A percentile compares a stretch with the other conserved stretches of the same genome.
These are phyloP conservation scores for Suillus clintonianus DNA, from an alignment of 768 basidiomycete species.

Conservation along the genomic window DNA sequence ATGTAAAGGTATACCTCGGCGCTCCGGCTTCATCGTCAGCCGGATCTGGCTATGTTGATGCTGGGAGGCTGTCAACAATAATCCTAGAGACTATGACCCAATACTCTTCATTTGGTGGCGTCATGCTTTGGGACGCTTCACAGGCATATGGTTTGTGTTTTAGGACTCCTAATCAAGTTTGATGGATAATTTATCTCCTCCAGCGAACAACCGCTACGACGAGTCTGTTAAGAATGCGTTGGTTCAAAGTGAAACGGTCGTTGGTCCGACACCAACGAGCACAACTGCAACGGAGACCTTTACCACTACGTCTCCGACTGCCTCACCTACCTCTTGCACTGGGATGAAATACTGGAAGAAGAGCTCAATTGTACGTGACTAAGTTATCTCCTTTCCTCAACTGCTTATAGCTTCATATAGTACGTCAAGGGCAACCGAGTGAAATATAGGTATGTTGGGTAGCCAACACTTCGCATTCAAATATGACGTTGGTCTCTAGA, in stretches of 20 bases:
- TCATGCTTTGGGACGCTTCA: conserved; percentile 49
- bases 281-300: conserved; percentile 19
- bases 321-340: conserved; percentile 16
- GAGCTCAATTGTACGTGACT: conserved; percentile 15
- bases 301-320: conserved; percentile 13
- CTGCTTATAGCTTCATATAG: conserved; percentile 53
- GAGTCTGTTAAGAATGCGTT: conserved; percentile 57
- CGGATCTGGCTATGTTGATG: conserved; percentile 39
- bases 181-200: neutral
- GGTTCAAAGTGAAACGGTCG: conserved; percentile 13
- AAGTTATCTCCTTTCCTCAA: conserved; percentile 41
- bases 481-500: conserved; percentile 1
- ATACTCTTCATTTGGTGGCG: conserved; percentile 46
- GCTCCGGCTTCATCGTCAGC: conserved; percentile 45
- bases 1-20: conserved; percentile 45
- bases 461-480: neutral
- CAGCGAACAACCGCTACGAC: conserved; percentile 63
- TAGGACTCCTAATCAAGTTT: no score
- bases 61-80: conserved; percentile 33
- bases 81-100: conserved; percentile 35
- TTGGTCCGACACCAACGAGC: conserved; percentile 16
- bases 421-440: conserved; percentile 56
- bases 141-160: conserved; percentile 35
- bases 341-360: conserved; percentile 16
- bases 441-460: conserved; percentile 46